Percentiles rank a stretch among this genome's conserved stretches.
These are phyloP conservation scores for Euclidium syriacum DNA, from an alignment of 345 rosid species.

Conservation along the genomic window DNA sequence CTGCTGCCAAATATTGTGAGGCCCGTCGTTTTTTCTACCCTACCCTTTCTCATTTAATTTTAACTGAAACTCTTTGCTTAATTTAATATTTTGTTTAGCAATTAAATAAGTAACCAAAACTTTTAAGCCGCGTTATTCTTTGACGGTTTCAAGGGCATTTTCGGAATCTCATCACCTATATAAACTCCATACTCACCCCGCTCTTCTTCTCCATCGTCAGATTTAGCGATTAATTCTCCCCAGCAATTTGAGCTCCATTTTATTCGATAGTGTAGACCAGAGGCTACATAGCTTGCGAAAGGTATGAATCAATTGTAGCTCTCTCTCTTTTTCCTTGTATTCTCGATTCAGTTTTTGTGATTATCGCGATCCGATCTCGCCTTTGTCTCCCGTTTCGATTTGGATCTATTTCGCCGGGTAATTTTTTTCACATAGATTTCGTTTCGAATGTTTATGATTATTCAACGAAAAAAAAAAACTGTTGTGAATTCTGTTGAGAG, in stretches of 20 bases:
- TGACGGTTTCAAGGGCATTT: slow-evolving; percentile 29
- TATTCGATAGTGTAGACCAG: slow-evolving; percentile 12
- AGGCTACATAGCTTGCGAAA: slow-evolving; percentile 9
- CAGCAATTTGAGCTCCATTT: slow-evolving; percentile 6
- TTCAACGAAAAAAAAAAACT: neutral
- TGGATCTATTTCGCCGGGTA: slow-evolving; percentile 2
- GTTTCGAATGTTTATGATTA: neutral
- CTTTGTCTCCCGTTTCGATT: neutral
- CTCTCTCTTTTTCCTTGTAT: neutral
- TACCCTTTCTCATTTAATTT: neutral
- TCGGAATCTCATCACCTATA: slow-evolving; percentile 30
- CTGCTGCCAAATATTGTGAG: slow-evolving; percentile 24
- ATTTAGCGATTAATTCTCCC: slow-evolving; percentile 8
- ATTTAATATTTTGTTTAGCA: neutral
- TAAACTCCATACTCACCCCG: slow-evolving; percentile 23
- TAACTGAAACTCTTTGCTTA: slow-evolving; percentile 12
- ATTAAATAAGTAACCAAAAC: slow-evolving; percentile 20
- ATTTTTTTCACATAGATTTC: neutral
- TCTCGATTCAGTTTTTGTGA: slow-evolving; percentile 1
- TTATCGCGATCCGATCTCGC: slow-evolving; percentile 25
- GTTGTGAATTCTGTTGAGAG: neutral
- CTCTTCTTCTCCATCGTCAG: slow-evolving; percentile 29
- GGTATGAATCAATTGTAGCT: slow-evolving; percentile 8
- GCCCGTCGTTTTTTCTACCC: slow-evolving; percentile 12
- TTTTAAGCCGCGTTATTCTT: slow-evolving; percentile 24